These are phyloP conservation scores for Mrakia blollopis DNA, from an alignment of 768 basidiomycete genomes.

Conservation along the genomic window DNA sequence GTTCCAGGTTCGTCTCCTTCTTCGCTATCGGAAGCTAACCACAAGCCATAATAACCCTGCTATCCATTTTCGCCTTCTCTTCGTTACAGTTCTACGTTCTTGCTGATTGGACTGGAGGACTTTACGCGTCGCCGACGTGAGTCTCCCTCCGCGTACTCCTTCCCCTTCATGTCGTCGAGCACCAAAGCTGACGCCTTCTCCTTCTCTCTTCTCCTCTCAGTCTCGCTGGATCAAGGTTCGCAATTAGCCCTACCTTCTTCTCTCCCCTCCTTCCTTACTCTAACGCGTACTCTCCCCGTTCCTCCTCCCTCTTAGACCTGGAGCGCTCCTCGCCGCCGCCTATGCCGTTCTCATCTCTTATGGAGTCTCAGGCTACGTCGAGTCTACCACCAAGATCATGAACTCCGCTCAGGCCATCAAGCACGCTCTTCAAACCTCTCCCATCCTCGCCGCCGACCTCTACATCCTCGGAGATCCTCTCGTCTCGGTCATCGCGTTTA, in stretches of 20 bases:
- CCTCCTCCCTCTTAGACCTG: constrained; percentile 56
- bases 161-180: neutral
- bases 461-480: constrained; percentile 84
- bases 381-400: constrained; percentile 79
- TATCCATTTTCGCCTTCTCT: neutral
- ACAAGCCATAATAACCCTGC: neutral
- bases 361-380: constrained; percentile 63
- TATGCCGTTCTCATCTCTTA: constrained; percentile 84
- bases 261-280: neutral
- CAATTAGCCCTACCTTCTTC: neutral
- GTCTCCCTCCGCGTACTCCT: neutral
- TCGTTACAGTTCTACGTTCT: constrained; percentile 35
- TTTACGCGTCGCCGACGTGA: constrained; percentile 57
- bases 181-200: neutral
- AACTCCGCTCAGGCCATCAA: constrained; percentile 54
- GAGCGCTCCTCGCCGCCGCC: constrained; percentile 84
- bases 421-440: constrained; percentile 5
- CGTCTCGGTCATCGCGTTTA: constrained; percentile 87
- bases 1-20: constrained; percentile 10
- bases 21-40: neutral
- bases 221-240: constrained; percentile 22
- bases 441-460: constrained; percentile 55
- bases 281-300: neutral
- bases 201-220: neutral
- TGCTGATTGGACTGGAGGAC: constrained; percentile 57